Base-by-base conservation (phyloP, 2,329 filamentous ascomycete species). In the Coniella vitis region DNA sequence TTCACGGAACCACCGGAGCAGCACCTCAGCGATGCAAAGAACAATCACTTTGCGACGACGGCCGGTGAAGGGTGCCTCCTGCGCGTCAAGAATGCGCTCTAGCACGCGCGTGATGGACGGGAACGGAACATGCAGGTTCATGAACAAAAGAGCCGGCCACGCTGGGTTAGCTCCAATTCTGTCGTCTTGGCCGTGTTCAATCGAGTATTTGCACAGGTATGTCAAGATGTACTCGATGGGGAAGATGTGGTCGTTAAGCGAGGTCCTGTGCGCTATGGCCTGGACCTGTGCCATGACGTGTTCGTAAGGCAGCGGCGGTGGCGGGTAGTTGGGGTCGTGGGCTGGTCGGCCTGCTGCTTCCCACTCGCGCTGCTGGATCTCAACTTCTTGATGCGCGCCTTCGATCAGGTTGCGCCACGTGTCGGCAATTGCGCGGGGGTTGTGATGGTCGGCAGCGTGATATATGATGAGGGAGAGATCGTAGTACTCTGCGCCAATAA, bases 391-490 rank as follows among this genome's bases (percentile, higher is more conserved):
- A 60, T 91, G 86, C 5, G 83, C 81, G 55, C 83, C 77, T 51
- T 87, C 78, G 54, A 98, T 81, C 17, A 96, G 74, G 58, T 84
- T 84, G 60, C 83, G 76, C 93, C 93, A 98, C 3, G 89, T 94
- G 36, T 83, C 76, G 47, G 79, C 77, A 59, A 98, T 93, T 54
- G 93, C 87, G 37, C 87, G 83, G 2, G 88, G 76, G 60, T 91
- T 94, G 58, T 91, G 86, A 71, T 95, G 88, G 65, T 97, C 90
- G 39, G 91, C 91, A 1, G 86, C 81, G 65, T 94, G 86, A 71
- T 90, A 97, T 60, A 98, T 95, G 52, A 91, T 76, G 8, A 98
- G 79, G 63, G 88, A 95, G 44, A 98, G 79, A 63, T 97, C 93
- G 68, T 90, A 91, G 73, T 98, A 98, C 43, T 57, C 59, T 2